Evolutionary conservation across 2,329 filamentous ascomycete species (phyloP), one percentile per base, ranked within the genome.

Genomic region (Fusarium sp.): DNA sequence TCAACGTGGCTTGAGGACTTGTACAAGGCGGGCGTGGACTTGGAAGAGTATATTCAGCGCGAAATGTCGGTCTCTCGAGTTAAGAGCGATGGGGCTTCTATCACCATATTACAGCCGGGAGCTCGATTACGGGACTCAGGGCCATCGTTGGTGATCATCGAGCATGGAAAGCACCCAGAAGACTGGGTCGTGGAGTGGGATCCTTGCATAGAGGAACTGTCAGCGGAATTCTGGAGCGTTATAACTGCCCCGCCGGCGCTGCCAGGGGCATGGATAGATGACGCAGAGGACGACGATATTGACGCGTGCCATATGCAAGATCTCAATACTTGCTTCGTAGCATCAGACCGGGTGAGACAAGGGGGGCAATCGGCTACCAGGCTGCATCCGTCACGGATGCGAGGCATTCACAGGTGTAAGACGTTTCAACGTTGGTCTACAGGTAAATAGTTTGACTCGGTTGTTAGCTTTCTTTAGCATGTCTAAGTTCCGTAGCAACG

Each of bases 1-100:
- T 2, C 0, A 3, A 28, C 39, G 4, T 51, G 63, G 16, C 6
- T 59, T 1, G 28, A 68, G n/a, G 63, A 68, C 4, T 1, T 68
- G 1, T 41, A 6, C 7, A 9, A 18, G 2, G 63, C 65, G 1
- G 34, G 37, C 6, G 8, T 66, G 3, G 11, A 54, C 8, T 11
- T 67, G 0, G n/a, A 39, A 4, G 40, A 46, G 4, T 54, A 62
- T 2, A 39, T 51, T 7, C 34, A 15, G 6, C 8, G 10, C 2
- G 48, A 51, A 7, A 23, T 39, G 18, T 28, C 13, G 2, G 48
- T 13, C 9, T 51, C 31, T 12, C 48, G 48, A 28, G 18, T 9
- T 7, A 10, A 2, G 9, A 27, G 16, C 11, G n/a, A 34, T 12
- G 12, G 2, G 12, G 12, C 8, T 4, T 12, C 31, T 4, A 12